Base-by-base conservation (phyloP, 2,329 filamentous ascomycete genomes). In the Trematosphaeria pertusa region DNA sequence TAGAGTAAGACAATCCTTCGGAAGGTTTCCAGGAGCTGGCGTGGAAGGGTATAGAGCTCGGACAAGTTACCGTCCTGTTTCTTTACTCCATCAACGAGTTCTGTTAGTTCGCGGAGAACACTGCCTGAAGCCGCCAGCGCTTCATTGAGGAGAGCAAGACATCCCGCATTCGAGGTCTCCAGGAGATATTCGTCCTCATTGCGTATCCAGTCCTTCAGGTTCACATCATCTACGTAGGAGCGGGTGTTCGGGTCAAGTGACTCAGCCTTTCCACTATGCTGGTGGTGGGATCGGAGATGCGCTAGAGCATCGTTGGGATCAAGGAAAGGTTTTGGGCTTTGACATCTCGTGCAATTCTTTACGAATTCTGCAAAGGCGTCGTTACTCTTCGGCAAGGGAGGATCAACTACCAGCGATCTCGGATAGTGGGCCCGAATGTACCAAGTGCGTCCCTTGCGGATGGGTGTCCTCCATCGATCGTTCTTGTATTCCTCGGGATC, bases 1-100 rank as follows among this genome's bases (percentile, higher is more conserved):
- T 59, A 66, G 32, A 64, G 65, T 1, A 63, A 42, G 1, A 65
- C 26, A 2, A 67, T 40, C 11, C 42, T 38, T 15, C 54, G 59
- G 6, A 70, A 54, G 11, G 59, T 54, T 20, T 58, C 50, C 3
- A 62, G 28, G 4, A 71, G 48, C 22, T 56, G 39, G 0, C 50
- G 44, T 1, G 67, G 62, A 17, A 68, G 51, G 2, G 35, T 54
- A 41, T 70, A 70, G 4, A 60, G 28, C 2, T 56, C 49, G 1
- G 64, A 68, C 35, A 67, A 56, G 1, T 37, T 37, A 1, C 62
- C 61, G 4, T 67, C 46, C 20, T 59, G 56, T 18, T 61, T 56
- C n/a, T 44, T 43, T 4, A 70, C 65, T 1, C 67, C 66, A 10
- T 65, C 46, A 1, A 48, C 50, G 12, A 71, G 54, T 34, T 67